A percentile compares a stretch with the other conserved stretches of the same genome.
Evolutionary conservation across 2,329 filamentous ascomycete species (phyloP).

Genomic region (Trichoderma sp.): DNA sequence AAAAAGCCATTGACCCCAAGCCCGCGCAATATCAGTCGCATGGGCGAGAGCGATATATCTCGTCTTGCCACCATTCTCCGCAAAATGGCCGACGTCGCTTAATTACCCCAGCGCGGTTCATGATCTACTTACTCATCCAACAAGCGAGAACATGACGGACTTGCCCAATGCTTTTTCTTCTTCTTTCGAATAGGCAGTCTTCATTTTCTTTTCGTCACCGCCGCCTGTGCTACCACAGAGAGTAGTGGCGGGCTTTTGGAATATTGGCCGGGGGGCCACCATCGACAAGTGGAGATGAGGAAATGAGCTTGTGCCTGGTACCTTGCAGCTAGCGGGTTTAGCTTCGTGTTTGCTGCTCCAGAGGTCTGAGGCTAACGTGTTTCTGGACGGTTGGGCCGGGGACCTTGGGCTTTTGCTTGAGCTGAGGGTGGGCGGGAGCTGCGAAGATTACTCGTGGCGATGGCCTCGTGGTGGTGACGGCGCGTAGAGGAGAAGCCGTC

Average conservation of each 20-base stretch:
- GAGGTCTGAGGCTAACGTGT: constrained; percentile 1
- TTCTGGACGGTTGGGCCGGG: constrained; percentile 1
- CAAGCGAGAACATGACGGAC: background rate
- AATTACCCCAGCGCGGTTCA: constrained; percentile 5
- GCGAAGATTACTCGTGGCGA: background rate
- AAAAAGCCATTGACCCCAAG: background rate
- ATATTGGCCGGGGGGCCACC: background rate
- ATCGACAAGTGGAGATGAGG: constrained; percentile 21
- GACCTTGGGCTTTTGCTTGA: background rate
- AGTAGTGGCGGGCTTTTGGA: background rate
- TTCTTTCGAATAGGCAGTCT: background rate
- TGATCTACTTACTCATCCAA: background rate
- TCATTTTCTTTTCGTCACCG: constrained; percentile 13
- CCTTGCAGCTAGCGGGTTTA: constrained; percentile 23
- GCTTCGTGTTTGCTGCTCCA: constrained; percentile 13
- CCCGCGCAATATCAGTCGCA: background rate
- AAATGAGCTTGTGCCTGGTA: constrained; percentile 26
- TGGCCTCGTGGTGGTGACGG: background rate
- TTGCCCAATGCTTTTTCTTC: background rate
- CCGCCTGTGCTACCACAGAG: background rate
- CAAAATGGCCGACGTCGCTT: constrained; percentile 26
- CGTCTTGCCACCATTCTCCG: constrained; percentile 2
- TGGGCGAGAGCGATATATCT: background rate
- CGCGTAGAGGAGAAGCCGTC: background rate
- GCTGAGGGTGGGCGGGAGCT: background rate